Evolutionary conservation across 139 green algal genomes (phyloP).

Genomic region (Chlorella sp.): DNA sequence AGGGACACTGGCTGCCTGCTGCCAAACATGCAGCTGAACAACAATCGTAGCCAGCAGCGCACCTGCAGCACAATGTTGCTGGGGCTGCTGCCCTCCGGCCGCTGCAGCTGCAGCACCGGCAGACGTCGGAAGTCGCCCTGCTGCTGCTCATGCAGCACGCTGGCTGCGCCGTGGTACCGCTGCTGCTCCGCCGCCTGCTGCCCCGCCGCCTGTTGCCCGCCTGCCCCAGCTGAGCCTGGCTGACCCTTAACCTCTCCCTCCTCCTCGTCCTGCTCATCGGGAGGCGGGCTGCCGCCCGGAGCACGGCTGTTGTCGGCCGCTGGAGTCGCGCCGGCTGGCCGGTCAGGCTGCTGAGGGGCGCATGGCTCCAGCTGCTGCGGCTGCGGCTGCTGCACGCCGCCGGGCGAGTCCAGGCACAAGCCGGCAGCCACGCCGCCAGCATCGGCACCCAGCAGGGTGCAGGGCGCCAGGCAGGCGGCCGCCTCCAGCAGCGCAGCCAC

Average conservation of each 20-base stretch:
- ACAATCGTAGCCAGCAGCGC: not conserved
- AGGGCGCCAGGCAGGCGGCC: slow-evolving; percentile 33
- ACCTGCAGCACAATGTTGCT: slow-evolving; percentile 21
- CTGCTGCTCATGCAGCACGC: slow-evolving; percentile 10
- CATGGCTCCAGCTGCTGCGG: not conserved
- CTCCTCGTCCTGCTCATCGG: not conserved
- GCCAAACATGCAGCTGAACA: not conserved
- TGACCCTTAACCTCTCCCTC: not conserved
- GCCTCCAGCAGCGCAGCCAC: slow-evolving; percentile 17
- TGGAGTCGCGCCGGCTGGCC: not conserved
- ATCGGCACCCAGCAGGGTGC: slow-evolving; percentile 3
- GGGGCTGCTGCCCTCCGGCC: not conserved
- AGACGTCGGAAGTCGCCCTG: slow-evolving; percentile 14
- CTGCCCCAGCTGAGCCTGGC: not conserved
- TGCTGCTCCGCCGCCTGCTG: not conserved
- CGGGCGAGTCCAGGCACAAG: not conserved
- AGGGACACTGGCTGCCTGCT: not conserved
- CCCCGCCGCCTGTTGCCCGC: not conserved
- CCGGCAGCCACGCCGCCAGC: not conserved
- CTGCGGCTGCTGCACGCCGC: not conserved
- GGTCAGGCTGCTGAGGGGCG: slow-evolving; percentile 15
- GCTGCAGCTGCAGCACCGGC: not conserved
- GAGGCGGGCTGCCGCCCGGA: not conserved
- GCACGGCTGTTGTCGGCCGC: not conserved
- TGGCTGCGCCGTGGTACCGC: slow-evolving; percentile 17